Percentiles rank a stretch among this genome's conserved stretches.
phyloP scores from a whole-genome alignment of 1,139 yeast species.

The Blastobotrys ciferrii region DNA sequence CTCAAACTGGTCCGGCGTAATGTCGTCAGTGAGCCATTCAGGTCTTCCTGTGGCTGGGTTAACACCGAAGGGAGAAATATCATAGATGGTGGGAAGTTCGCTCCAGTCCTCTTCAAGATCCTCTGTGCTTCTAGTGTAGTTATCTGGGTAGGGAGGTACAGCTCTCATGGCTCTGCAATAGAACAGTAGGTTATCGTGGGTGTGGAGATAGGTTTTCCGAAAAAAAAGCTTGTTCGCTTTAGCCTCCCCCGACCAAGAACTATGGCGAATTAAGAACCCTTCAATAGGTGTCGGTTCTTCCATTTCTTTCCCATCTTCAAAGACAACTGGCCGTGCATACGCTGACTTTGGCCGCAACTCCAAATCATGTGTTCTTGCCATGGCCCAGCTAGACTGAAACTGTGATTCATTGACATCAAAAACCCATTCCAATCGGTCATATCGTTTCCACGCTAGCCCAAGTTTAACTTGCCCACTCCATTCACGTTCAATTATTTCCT shows the following conservation, averaged over 20 bases:
- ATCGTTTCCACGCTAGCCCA: conserved; percentile 63
- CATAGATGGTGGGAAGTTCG: conserved; percentile 42
- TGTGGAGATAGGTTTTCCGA: conserved; percentile 59
- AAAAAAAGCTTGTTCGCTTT: conserved; percentile 45
- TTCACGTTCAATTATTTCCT: conserved; percentile 18
- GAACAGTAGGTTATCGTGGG: conserved; percentile 61
- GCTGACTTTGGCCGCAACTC: conserved; percentile 57
- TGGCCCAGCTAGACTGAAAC: conserved; percentile 45
- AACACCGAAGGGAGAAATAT: conserved; percentile 51
- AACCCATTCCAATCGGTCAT: conserved; percentile 78
- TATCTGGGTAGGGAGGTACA: conserved; percentile 57
- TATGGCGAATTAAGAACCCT: conserved; percentile 66
- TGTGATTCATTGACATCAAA: conserved; percentile 51
- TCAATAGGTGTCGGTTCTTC: conserved; percentile 69
- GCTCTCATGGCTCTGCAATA: conserved; percentile 56
- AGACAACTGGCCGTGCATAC: conserved; percentile 40
- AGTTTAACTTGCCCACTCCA: conserved; percentile 34
- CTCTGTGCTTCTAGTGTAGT: conserved; percentile 6
- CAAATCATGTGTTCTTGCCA: conserved; percentile 46
- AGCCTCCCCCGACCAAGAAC: conserved; percentile 50
- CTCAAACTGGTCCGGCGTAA: conserved; percentile 43
- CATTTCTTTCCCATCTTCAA: conserved; percentile 23
- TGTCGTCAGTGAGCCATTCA: conserved; percentile 52
- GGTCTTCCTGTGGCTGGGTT: conserved; percentile 48
- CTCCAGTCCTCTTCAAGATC: conserved; percentile 26